phyloP scores from a whole-genome alignment of 1,284 basidiomycete genomes.

The Cryptococcus maquisensis region DNA sequence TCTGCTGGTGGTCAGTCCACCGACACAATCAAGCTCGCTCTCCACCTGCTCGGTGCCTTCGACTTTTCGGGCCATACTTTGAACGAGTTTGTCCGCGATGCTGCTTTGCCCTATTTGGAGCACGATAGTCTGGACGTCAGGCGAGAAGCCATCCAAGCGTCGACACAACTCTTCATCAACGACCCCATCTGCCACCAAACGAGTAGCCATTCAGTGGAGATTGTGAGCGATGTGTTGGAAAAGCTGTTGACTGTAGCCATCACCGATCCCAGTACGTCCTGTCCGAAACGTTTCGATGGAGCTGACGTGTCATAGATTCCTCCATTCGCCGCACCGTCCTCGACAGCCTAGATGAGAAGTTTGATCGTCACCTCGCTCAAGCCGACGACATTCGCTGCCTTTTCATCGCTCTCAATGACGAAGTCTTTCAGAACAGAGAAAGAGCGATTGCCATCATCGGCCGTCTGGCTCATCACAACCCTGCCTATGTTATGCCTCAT shows the following conservation, averaged over 20 bases:
- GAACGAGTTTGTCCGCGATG: slow-evolving; percentile 92
- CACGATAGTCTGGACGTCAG: slow-evolving; percentile 87
- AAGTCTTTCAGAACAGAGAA: slow-evolving; percentile 88
- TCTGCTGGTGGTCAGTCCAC: slow-evolving; percentile 55
- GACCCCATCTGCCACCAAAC: slow-evolving; percentile 97
- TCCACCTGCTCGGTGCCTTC: slow-evolving; percentile 84
- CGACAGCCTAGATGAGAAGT: slow-evolving; percentile 82
- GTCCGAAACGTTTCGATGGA: neutral
- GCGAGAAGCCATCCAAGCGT: slow-evolving; percentile 85
- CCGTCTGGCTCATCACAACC: slow-evolving; percentile 90
- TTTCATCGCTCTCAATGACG: slow-evolving; percentile 97
- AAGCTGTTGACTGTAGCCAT: slow-evolving; percentile 96
- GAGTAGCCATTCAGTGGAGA: slow-evolving; percentile 93
- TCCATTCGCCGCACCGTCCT: slow-evolving; percentile 84
- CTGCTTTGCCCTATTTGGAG: slow-evolving; percentile 90
- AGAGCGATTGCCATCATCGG: slow-evolving; percentile 90
- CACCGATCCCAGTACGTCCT: slow-evolving; percentile 77
- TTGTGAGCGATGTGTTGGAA: slow-evolving; percentile 96
- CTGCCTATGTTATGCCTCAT: slow-evolving; percentile 98
- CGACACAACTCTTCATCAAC: slow-evolving; percentile 84
- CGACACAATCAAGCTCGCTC: slow-evolving; percentile 77
- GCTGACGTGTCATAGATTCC: slow-evolving; percentile 56
- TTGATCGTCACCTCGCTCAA: slow-evolving; percentile 97
- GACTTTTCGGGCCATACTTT: slow-evolving; percentile 90
- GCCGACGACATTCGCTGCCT: slow-evolving; percentile 95